Evolutionary conservation across 768 basidiomycete species (phyloP).

Genomic region (Russula dissimulans): DNA sequence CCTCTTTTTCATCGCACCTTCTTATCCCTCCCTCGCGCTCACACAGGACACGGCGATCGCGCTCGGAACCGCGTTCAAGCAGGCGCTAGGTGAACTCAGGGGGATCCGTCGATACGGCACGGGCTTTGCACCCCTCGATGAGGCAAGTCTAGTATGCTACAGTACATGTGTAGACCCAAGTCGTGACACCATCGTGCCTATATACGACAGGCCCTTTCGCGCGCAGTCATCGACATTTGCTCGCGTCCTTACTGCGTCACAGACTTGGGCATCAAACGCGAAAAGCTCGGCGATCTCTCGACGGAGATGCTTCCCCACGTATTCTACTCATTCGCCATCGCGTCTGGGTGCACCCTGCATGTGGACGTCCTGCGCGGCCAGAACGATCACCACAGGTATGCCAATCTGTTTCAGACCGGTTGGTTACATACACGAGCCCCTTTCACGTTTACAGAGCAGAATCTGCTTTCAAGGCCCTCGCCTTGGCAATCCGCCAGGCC

Average conservation of each 20-base stretch:
- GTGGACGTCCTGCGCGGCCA: conserved; percentile 90
- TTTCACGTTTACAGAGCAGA: conserved; percentile 57
- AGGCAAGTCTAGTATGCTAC: conserved; percentile 43
- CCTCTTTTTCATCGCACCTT: conserved; percentile 1
- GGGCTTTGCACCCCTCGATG: conserved; percentile 93
- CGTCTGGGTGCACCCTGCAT: conserved; percentile 88
- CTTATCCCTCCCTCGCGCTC: conserved; percentile 15
- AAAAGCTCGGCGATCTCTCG: conserved; percentile 90
- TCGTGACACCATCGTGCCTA: background rate
- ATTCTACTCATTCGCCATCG: conserved; percentile 96
- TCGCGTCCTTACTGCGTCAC: conserved; percentile 94
- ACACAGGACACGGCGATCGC: conserved; percentile 86
- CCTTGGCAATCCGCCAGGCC: conserved; percentile 92
- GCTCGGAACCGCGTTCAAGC: conserved; percentile 83
- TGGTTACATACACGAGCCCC: background rate
- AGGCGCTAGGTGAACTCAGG: conserved; percentile 87
- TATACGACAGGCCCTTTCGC: conserved; percentile 66
- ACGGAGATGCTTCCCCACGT: conserved; percentile 99
- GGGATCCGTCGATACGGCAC: conserved; percentile 95
- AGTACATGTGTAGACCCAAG: background rate
- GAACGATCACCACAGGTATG: conserved; percentile 96
- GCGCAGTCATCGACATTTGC: conserved; percentile 97
- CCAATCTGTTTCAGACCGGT: background rate
- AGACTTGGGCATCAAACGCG: conserved; percentile 76
- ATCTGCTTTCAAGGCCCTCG: conserved; percentile 96